Base-by-base conservation (phyloP, 2,329 filamentous ascomycete species). In the Fusarium albidum region DNA sequence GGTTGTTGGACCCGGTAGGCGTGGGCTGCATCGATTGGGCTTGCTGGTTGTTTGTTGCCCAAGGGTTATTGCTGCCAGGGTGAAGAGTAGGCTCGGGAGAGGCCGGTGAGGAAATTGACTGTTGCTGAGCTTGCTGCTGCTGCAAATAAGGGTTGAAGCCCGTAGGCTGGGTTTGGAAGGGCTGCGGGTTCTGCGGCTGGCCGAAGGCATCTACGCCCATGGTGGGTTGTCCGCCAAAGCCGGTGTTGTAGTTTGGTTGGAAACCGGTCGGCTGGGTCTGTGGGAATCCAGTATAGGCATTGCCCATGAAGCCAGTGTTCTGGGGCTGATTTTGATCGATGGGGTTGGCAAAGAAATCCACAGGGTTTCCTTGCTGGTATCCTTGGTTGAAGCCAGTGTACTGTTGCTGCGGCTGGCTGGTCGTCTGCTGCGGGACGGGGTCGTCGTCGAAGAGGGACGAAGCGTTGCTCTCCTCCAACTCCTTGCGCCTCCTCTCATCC, bases 271-370 rank as follows among this genome's bases (percentile, higher is more conserved):
- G 77, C 49, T 74, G 71, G 15, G 75, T 74, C 47, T 75, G 76
- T 41, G 74, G 76, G 67, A 75, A 83, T 9, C 80, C 81, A 14
- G 82, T 84, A 59, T 84, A 86, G 25, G 80, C 77, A 59, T 82
- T 82, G 48, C 74, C 71, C 72, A 85, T 77, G 63, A 79, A 90
- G n/a, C 91, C 92, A 1, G 92, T 96, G 4, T 86, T 89, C 72
- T 96, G 92, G 37, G 85, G 82, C 72, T 93, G 88, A 65, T 77
- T 85, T 47, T 71, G 87, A 52, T 94, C 91, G 68, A 98, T 89
- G 11, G 93, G 92, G 73, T 99, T 99, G 53, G 94, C 95, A 67
- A 96, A 95, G 86, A 96, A 98, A 75, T 99, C 95, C 14, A 99
- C 95, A 11, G 92, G 91, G 51, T 90, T 90, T 71, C 96, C 94